Base-by-base conservation (phyloP, 805 yeast species). In the Candida silvicultrix region DNA sequence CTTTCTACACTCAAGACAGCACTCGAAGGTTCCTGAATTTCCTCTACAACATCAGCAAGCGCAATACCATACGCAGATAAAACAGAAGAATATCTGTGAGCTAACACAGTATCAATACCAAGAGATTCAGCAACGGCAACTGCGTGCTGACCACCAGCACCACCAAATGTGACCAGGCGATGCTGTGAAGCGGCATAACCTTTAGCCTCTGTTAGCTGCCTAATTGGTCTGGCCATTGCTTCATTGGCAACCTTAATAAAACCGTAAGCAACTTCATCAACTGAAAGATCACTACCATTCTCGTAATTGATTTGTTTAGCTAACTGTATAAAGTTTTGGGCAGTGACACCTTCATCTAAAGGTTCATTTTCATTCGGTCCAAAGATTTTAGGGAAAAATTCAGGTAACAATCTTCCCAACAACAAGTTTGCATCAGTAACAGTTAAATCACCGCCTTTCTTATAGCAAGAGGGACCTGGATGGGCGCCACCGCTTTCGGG, bases 121-220 rank as follows among this genome's bases (percentile, higher is more conserved):
- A 89, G 69, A 22, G 76, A 73, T 47, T 77, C 72, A 1, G 95
- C 95, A 32, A 89, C 81, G 10, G 85, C 81, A 42, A 78, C 81
- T 2, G 94, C 90, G 63, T 86, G 90, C 65, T 89, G 96, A 9
- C 96, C 96, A 45, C 96, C 96, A 22, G 95, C 95, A 42, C 96
- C 96, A 41, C 96, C 96, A 66, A 89, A 89, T 2, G 92, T 76
- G 1, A 89, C 95, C 48, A 89, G 66, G 47, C 83, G 68, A 61
- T 89, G 96, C 11, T 75, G 68, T 10, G 84, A 61, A 0, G 81
- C 73, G 38, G 77, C 72, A 57, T 81, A 80, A 5, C 96, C 96
- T 58, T 81, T 86, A 2, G 92, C 87, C 60, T 88, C 96, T 0
- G 96, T 88, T 44, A 89, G 67, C 38, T 85, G 81, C 48, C 96